Percentiles rank a stretch among this genome's conserved stretches.
These are phyloP conservation scores for Lathyrus oleraceus DNA, from an alignment of 306 rosid species.

Conservation along the genomic window DNA sequence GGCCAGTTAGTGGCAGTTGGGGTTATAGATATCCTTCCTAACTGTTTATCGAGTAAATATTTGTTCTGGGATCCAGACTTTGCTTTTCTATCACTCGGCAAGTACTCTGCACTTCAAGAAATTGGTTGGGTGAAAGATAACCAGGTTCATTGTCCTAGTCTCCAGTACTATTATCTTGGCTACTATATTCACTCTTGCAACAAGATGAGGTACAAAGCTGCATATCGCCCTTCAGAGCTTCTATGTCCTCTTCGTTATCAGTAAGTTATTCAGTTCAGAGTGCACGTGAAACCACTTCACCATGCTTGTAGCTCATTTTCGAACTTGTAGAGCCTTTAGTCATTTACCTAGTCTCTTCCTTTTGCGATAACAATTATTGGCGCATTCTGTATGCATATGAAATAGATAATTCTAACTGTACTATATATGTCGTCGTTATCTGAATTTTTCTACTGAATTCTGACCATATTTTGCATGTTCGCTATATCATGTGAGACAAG, in stretches of 20 bases:
- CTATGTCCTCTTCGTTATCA: slow-evolving; percentile 87
- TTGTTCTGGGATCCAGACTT: slow-evolving; percentile 97
- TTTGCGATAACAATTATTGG: slow-evolving; percentile 15
- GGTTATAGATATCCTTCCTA: slow-evolving; percentile 92
- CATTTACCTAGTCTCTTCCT: slow-evolving; percentile 24
- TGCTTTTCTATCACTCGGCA: slow-evolving; percentile 91
- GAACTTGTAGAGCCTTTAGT: background rate
- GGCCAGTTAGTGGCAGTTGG: slow-evolving; percentile 91
- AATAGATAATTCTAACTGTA: slow-evolving; percentile 14
- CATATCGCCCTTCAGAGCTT: slow-evolving; percentile 84
- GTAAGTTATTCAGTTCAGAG: slow-evolving; percentile 60
- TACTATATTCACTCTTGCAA: slow-evolving; percentile 88
- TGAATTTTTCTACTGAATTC: slow-evolving; percentile 7
- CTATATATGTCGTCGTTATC: background rate
- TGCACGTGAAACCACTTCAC: slow-evolving; percentile 10
- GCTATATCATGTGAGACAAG: slow-evolving; percentile 3
- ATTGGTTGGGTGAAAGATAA: slow-evolving; percentile 88
- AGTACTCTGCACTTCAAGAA: slow-evolving; percentile 91
- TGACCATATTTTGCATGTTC: slow-evolving; percentile 16
- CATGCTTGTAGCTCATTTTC: slow-evolving; percentile 19
- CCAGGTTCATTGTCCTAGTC: slow-evolving; percentile 69
- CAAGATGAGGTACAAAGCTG: slow-evolving; percentile 98
- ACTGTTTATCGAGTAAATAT: slow-evolving; percentile 91
- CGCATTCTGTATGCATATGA: background rate
- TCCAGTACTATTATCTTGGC: slow-evolving; percentile 92